Evolutionary conservation across 306 rosid genomes (phyloP), one percentile per base, ranked within the genome.

Genomic region (Cicer arietinum): DNA sequence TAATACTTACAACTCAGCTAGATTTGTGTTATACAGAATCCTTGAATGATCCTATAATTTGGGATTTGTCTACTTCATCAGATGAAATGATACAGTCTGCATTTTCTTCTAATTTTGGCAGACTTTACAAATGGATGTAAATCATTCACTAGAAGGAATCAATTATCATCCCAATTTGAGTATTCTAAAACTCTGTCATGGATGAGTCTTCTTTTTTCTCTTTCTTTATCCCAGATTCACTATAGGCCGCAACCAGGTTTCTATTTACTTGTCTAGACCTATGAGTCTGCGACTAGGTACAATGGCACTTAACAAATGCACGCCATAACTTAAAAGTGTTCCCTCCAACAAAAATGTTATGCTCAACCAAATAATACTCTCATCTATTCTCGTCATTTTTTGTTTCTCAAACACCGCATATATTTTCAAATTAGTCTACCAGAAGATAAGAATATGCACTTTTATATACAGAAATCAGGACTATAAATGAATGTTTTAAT

Each of bases 381-480:
- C 43, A 14, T 52, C 35, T 10, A 42, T 42, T 13, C 18, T 10
- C 74, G 5, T 25, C 12, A 1, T 14, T 40, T 39, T 25, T 16
- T 41, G 14, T 41, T 75, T 63, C 64, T 63, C 63, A 42, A 20
- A 42, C 44, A 2, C 59, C 6, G 9, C 56, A 66, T 30, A 67
- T 53, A 40, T 20, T 25, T 69, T 47, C 22, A 77, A 58, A 37
- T 46, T 37, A 35, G 41, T 37, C 75, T 10, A 22, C 70, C 41
- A 25, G n/a, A 78, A 71, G 67, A 51, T 2, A 50, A 30, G 57
- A 65, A 5, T 4, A 48, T 63, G 22, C 52, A 42, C 37, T n/a
- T 17, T 44, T 42, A 13, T 56, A 25, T 16, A 37, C 35, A 71
- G 11, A 77, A 10, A 61, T 42, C 13, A 39, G 10, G 53, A 51